phyloP scores from a whole-genome alignment of 345 rosid species.

The Linum trigynum region DNA sequence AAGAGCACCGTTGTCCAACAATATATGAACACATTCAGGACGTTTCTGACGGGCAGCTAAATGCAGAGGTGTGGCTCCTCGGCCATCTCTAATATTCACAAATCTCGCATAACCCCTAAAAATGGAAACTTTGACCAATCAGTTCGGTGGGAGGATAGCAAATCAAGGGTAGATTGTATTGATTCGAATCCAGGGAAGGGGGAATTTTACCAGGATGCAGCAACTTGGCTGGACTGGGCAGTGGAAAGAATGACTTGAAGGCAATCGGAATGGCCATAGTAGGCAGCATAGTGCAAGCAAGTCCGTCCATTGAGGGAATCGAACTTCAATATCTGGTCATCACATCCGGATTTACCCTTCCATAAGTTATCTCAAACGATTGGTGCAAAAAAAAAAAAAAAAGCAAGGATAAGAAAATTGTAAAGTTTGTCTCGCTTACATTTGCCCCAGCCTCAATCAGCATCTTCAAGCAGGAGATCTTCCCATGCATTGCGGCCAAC shows the following conservation, averaged over 20 bases:
- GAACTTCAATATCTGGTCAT: slow-evolving; percentile 72
- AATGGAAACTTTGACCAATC: neutral
- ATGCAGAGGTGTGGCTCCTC: slow-evolving; percentile 95
- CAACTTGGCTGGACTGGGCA: slow-evolving; percentile 73
- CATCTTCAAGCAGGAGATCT: slow-evolving; percentile 65
- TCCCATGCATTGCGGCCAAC: slow-evolving; percentile 98
- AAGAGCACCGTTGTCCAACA: slow-evolving; percentile 82
- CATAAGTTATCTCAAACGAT: slow-evolving; percentile 5
- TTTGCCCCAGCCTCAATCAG: slow-evolving; percentile 93
- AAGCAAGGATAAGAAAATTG: neutral
- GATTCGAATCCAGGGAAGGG: neutral
- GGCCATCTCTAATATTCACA: slow-evolving; percentile 84
- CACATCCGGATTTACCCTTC: slow-evolving; percentile 6
- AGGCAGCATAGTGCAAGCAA: slow-evolving; percentile 93
- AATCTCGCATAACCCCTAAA: slow-evolving; percentile 87
- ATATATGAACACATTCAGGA: slow-evolving; percentile 72
- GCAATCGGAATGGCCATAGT: slow-evolving; percentile 74
- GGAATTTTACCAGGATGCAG: slow-evolving; percentile 58
- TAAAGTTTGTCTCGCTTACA: slow-evolving; percentile 34
- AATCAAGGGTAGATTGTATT: neutral
- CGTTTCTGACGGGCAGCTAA: slow-evolving; percentile 84
- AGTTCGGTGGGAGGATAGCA: neutral
- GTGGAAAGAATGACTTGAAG: slow-evolving; percentile 71
- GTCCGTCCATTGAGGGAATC: slow-evolving; percentile 84
- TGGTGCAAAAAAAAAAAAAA: neutral